These are phyloP conservation scores for Mycena albidolilacea DNA, from an alignment of 768 basidiomycete species.

Conservation along the genomic window DNA sequence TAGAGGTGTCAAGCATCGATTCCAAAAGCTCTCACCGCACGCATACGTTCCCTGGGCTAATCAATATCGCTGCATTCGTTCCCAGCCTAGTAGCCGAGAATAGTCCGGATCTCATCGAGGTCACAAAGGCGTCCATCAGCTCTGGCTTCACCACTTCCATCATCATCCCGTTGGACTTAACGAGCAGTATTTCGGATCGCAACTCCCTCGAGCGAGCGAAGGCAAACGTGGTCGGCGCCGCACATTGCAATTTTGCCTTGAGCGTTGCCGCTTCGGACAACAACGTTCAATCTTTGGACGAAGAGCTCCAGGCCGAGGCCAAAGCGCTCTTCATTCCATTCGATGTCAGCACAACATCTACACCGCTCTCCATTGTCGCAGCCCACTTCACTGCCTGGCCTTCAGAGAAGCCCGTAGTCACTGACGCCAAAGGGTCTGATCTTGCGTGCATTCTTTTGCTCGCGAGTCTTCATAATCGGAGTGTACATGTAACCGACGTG, in stretches of 20 bases:
- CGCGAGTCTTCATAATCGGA: slow-evolving; percentile 92
- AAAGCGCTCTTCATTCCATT: slow-evolving; percentile 92
- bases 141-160: slow-evolving; percentile 93
- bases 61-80: slow-evolving; percentile 91
- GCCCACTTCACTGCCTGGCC: slow-evolving; percentile 94
- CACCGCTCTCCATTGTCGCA: slow-evolving; percentile 82
- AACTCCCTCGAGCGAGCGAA: slow-evolving; percentile 79
- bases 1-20: slow-evolving; percentile 92
- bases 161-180: slow-evolving; percentile 79
- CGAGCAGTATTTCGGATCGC: slow-evolving; percentile 76
- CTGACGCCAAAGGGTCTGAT: slow-evolving; percentile 92
- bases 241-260: slow-evolving; percentile 92
- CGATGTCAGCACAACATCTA: slow-evolving; percentile 60
- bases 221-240: slow-evolving; percentile 69
- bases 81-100: slow-evolving; percentile 73
- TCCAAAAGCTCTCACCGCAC: slow-evolving; percentile 95
- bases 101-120: slow-evolving; percentile 73
- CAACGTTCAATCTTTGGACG: slow-evolving; percentile 76
- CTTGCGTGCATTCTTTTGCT: slow-evolving; percentile 94
- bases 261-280: slow-evolving; percentile 80
- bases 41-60: slow-evolving; percentile 90
- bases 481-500: slow-evolving; percentile 93
- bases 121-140: slow-evolving; percentile 86
- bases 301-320: slow-evolving; percentile 84
- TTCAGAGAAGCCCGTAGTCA: slow-evolving; percentile 91